phyloP scores from a whole-genome alignment of 768 basidiomycete species.

The Tephrocybe sp. region DNA sequence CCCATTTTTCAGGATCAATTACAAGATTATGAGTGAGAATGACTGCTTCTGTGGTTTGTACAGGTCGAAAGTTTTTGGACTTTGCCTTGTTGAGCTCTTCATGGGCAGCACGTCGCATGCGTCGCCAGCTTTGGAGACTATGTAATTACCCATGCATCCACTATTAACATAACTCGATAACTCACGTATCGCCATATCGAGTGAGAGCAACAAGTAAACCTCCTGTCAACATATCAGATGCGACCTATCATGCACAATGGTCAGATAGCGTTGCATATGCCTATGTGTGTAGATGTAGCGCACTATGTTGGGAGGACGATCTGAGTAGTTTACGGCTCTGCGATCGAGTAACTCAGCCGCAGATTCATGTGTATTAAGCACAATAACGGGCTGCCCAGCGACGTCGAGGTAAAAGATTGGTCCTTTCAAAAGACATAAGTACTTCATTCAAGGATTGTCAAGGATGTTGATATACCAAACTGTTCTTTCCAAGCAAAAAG shows the following conservation, averaged over 20 bases:
- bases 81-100: conserved; percentile 29
- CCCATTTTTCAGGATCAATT: conserved; percentile 26
- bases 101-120: conserved; percentile 33
- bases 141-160: too few relatives aligned
- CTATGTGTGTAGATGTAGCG: neutral
- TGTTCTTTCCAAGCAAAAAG: conserved; percentile 22
- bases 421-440: conserved; percentile 6
- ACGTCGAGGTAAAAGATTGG: conserved; percentile 17
- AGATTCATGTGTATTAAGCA: conserved; percentile 28
- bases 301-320: conserved; percentile 27
- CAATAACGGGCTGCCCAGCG: conserved; percentile 21
- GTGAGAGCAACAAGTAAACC: conserved; percentile 25
- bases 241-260: neutral
- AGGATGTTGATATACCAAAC: conserved; percentile 15
- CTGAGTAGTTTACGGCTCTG: conserved; percentile 24
- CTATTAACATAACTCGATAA: too few relatives aligned
- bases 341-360: conserved; percentile 34
- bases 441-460: too few relatives aligned
- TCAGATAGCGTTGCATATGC: neutral
- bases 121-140: conserved; percentile 28
- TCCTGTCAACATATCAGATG: conserved; percentile 29
- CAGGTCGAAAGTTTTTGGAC: conserved; percentile 20
- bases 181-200: conserved; percentile 17
- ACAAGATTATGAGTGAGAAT: conserved; percentile 28
- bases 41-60: conserved; percentile 30